Conservation (phyloP, 2,329 filamentous ascomycete genomes). For the Penicillium olsonii region DNA sequence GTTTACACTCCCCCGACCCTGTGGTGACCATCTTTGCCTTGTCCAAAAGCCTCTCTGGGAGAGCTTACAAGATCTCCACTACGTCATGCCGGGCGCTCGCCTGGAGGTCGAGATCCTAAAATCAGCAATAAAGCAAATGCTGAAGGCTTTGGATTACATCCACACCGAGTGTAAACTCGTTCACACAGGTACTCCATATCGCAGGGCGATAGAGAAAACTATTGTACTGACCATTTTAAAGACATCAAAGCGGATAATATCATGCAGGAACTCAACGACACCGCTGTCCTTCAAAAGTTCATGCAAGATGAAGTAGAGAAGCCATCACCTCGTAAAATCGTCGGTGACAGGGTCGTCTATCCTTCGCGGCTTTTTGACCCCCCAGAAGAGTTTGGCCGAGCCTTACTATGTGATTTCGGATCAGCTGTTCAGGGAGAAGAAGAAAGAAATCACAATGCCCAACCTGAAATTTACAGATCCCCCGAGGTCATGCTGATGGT, state of each 20-base stretch:
- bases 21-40: constrained; percentile 33
- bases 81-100: neutral
- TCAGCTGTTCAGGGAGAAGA: neutral
- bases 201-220: neutral
- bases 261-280: constrained; percentile 39
- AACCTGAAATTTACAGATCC: constrained; percentile 21
- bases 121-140: constrained; percentile 8
- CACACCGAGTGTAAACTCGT: constrained; percentile 37
- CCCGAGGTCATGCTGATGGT: constrained; percentile 50
- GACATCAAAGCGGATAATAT: constrained; percentile 50
- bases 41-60: constrained; percentile 43
- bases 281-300: constrained; percentile 38
- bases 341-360: neutral
- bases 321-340: constrained; percentile 35
- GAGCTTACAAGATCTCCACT: constrained; percentile 6
- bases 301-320: constrained; percentile 34
- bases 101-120: constrained; percentile 6
- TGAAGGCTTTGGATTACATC: constrained; percentile 14
- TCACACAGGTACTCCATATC: constrained; percentile 42
- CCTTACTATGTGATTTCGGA: neutral
- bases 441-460: neutral
- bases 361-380: constrained; percentile 1
- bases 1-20: constrained; percentile 32
- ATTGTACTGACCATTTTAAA: constrained; percentile 10
- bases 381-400: constrained; percentile 5